These are phyloP conservation scores for Orbilia quercus DNA, from an alignment of 2,329 filamentous ascomycete genomes.

Conservation along the genomic window DNA sequence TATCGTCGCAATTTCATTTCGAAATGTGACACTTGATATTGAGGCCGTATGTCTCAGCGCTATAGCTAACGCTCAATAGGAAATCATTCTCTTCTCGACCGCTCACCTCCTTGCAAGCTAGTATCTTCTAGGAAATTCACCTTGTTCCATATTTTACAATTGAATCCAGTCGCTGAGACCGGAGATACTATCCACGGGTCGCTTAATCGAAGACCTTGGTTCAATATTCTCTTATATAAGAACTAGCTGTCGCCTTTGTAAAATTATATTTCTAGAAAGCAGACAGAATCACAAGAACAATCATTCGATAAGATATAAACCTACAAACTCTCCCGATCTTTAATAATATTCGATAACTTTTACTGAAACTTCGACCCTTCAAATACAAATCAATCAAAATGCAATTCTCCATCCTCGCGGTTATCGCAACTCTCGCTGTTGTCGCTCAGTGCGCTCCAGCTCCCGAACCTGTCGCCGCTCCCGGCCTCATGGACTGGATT, in stretches of 20 bases:
- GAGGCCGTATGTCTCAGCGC: background rate
- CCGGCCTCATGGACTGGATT: conserved; percentile 20
- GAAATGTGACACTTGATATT: too few relatives aligned
- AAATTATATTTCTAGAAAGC: background rate
- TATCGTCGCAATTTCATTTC: too few relatives aligned
- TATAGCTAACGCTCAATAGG: conserved; percentile 2
- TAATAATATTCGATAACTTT: background rate
- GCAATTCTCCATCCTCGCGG: conserved; percentile 18
- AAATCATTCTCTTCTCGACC: conserved; percentile 1
- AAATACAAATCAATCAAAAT: conserved; percentile 21
- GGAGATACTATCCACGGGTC: background rate
- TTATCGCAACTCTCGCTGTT: conserved; percentile 23
- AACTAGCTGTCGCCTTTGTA: too few relatives aligned
- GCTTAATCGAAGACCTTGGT: too few relatives aligned
- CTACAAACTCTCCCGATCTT: conserved; percentile 4
- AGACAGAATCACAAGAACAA: background rate
- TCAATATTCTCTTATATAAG: too few relatives aligned
- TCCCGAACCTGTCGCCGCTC: conserved; percentile 7
- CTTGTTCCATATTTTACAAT: background rate
- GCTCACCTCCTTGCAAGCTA: background rate
- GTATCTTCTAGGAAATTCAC: background rate
- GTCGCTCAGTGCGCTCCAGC: conserved; percentile 24
- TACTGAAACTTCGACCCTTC: background rate
- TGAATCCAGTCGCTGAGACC: background rate
- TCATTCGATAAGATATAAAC: background rate